Evolutionary conservation across 495 filamentous ascomycete species (phyloP).

Genomic region (Penicillium herquei): DNA sequence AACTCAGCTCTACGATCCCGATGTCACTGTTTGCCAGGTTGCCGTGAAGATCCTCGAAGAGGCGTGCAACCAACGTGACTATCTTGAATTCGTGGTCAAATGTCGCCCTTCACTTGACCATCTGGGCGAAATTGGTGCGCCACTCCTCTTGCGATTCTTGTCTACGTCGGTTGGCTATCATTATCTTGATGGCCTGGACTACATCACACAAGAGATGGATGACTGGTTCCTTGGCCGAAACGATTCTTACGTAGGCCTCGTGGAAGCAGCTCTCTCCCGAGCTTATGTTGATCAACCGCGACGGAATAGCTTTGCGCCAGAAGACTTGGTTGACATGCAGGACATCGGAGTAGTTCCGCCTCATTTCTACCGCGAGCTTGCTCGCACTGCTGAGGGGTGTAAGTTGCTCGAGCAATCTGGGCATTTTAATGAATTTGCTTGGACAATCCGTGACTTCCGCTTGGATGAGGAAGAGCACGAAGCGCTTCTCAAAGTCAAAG

Average conservation of each 20-base stretch:
- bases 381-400: conserved; percentile 89
- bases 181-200: conserved; percentile 94
- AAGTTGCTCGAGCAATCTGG: conserved; percentile 85
- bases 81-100: conserved; percentile 92
- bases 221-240: conserved; percentile 98
- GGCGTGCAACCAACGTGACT: conserved; percentile 85
- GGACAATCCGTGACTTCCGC: conserved; percentile 80
- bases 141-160: conserved; percentile 85
- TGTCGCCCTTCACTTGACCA: conserved; percentile 96
- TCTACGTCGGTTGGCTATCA: conserved; percentile 96
- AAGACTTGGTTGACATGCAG: conserved; percentile 57
- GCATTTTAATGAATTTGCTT: conserved; percentile 90
- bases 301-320: conserved; percentile 40
- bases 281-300: conserved; percentile 67
- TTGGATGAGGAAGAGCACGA: conserved; percentile 83
- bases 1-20: conserved; percentile 96
- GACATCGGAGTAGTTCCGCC: conserved; percentile 76
- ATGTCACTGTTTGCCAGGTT: conserved; percentile 91
- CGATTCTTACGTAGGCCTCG: conserved; percentile 89
- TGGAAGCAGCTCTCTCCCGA: conserved; percentile 91
- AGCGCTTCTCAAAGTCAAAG: conserved; percentile 89
- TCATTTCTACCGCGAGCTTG: conserved; percentile 95
- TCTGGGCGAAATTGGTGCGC: conserved; percentile 94
- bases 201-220: conserved; percentile 99
- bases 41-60: conserved; percentile 97